Evolutionary conservation across 2,329 filamentous ascomycete species (phyloP), one percentile per base, ranked within the genome.

Genomic region (Sclerotinia minor): DNA sequence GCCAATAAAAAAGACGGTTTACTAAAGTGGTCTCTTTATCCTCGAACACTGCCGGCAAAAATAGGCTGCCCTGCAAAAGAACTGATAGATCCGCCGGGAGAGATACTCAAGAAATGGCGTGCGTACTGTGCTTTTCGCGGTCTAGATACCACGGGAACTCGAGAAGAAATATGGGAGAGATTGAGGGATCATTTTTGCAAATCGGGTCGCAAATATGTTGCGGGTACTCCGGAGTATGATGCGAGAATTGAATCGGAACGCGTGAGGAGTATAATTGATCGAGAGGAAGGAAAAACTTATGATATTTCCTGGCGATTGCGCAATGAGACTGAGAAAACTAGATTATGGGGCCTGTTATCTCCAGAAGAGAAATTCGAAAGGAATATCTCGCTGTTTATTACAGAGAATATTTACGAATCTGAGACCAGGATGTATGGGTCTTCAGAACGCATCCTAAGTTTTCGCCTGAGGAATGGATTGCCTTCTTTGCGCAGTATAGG

Each of bases 61-160:
- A 19, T 19, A 21, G 17, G 29, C 17, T 32, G 17, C 29, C 29
- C 52, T 29, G 52, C 21, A 54, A 32, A 17, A 32, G 26, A 54
- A 21, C 8, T 8, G 3, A 32, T 19, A 8, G 52, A 54, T 9
- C 52, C 52, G 32, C 52, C 52, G 8, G 35, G 7, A 17, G 13
- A 11, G 11, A 58, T 24, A 1, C 17, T 44, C 15, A 58, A 58
- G 1, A 59, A 45, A 45, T 59, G 57, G 57, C 57, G 41, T 17
- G 57, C 57, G 3, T 59, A 45, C 45, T 59, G 57, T 59, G 38
- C 57, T 3, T 59, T 59, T 44, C 38, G 17, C 5, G 35, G 35
- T 13, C 7, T 59, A 9, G 24, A 59, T 21, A 21, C 24, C 9
- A 6, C 24, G 1, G 57, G 38, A 3, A 59, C 24, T 11, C 9